Percentiles rank a stretch among this genome's conserved stretches.
These are phyloP conservation scores for Musa itinerans DNA, from an alignment of 176 grass and related monocot species.

Conservation along the genomic window DNA sequence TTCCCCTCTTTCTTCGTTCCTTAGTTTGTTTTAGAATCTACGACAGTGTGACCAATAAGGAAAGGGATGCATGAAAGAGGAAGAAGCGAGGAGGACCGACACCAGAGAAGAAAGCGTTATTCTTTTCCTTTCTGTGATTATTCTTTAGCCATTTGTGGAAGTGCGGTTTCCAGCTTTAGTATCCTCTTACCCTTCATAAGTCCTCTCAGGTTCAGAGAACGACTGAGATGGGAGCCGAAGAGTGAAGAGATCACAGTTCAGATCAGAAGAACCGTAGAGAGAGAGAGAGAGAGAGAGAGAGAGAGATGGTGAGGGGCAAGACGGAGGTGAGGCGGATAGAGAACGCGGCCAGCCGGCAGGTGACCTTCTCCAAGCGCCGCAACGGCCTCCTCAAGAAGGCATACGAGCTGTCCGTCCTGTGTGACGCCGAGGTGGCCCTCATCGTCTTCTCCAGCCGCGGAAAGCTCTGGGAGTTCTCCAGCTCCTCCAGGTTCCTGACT, in stretches of 20 bases:
- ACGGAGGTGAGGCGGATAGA: conserved; percentile 73
- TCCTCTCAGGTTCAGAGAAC: no score
- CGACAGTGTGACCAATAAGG: background rate
- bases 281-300: background rate
- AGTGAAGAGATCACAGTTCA: background rate
- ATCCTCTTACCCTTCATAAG: no score
- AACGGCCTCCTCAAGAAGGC: conserved; percentile 86
- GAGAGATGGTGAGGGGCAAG: conserved; percentile 35
- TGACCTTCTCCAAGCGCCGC: conserved; percentile 87
- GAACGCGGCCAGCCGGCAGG: conserved; percentile 59
- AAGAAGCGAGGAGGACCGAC: no score
- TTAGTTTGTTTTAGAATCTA: background rate
- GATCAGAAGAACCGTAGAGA: background rate
- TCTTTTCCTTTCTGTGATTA: no score
- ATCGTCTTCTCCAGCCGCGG: conserved; percentile 68
- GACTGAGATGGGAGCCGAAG: no score
- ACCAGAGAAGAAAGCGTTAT: no score
- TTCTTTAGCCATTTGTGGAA: no score
- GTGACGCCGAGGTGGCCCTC: conserved; percentile 76
- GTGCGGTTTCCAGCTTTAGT: no score
- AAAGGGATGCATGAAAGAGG: background rate
- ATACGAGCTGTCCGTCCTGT: conserved; percentile 73
- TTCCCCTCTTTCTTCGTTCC: background rate
- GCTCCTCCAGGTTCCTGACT: background rate
- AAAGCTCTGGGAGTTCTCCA: conserved; percentile 60